These are phyloP conservation scores for Fusarium verrucosum DNA, from an alignment of 2,329 filamentous ascomycete species.

Conservation along the genomic window DNA sequence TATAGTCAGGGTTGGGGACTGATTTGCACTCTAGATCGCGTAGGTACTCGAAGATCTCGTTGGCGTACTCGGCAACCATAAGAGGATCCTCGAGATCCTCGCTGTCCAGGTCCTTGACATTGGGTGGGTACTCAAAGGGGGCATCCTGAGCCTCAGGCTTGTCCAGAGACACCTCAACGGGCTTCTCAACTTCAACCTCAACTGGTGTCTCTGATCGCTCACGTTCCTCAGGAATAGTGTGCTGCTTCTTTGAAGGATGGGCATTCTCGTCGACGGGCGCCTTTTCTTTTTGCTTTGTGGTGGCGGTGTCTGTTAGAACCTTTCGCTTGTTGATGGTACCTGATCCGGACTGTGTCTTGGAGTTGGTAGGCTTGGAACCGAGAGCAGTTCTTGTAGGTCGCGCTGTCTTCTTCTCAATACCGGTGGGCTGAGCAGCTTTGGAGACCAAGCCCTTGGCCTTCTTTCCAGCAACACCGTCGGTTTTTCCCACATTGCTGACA, in stretches of 20 bases:
- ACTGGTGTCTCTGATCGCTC: conserved; percentile 52
- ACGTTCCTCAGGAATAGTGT: conserved; percentile 42
- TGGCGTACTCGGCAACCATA: conserved; percentile 98
- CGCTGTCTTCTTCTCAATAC: conserved; percentile 75
- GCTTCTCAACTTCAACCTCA: conserved; percentile 33
- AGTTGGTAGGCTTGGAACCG: conserved; percentile 74
- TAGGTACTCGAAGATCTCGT: conserved; percentile 97
- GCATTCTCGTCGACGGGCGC: conserved; percentile 69
- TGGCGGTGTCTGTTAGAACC: conserved; percentile 58
- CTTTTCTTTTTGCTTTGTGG: conserved; percentile 70
- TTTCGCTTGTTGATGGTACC: conserved; percentile 79
- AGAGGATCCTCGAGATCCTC: conserved; percentile 94
- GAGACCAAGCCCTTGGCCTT: conserved; percentile 79
- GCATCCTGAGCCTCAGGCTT: conserved; percentile 30
- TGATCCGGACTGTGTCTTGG: conserved; percentile 75
- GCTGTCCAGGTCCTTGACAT: conserved; percentile 74
- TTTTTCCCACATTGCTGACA: conserved; percentile 93
- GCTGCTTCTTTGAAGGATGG: conserved; percentile 73
- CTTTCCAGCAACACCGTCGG: conserved; percentile 75
- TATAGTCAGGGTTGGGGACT: conserved; percentile 91
- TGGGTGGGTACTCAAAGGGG: conserved; percentile 28
- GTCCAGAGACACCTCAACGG: conserved; percentile 11
- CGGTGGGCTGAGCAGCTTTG: conserved; percentile 83
- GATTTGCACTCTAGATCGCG: conserved; percentile 82
- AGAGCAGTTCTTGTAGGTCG: conserved; percentile 71